These are phyloP conservation scores for Mucor racemosus DNA, from an alignment of 371 early-diverging fungal species.

Conservation along the genomic window DNA sequence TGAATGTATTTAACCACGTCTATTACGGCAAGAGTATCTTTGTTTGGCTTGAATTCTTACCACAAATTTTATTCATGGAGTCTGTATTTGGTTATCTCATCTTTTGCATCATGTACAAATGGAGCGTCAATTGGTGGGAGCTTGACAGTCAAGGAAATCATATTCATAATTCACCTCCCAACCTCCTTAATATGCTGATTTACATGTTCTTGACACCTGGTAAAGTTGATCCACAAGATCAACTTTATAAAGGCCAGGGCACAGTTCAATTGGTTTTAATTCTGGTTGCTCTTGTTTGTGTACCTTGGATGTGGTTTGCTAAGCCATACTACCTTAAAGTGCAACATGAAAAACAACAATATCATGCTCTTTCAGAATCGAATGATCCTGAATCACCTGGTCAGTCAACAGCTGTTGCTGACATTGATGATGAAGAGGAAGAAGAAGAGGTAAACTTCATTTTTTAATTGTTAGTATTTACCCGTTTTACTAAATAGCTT, in stretches of 20 bases:
- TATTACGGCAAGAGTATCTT: slow-evolving; percentile 85
- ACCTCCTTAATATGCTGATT: slow-evolving; percentile 97
- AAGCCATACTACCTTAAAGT: slow-evolving; percentile 90
- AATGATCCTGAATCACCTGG: slow-evolving; percentile 26
- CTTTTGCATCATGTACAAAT: slow-evolving; percentile 43
- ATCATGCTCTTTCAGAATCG: slow-evolving; percentile 57
- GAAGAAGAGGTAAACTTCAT: slow-evolving; percentile 33
- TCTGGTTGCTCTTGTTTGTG: slow-evolving; percentile 85
- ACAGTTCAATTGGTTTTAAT: slow-evolving; percentile 87
- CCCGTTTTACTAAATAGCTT: slow-evolving; percentile 18
- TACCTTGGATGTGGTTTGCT: slow-evolving; percentile 99
- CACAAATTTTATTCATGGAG: slow-evolving; percentile 94
- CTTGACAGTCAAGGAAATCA: slow-evolving; percentile 69
- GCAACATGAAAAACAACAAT: slow-evolving; percentile 84
- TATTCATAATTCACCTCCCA: slow-evolving; percentile 83
- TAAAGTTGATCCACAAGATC: slow-evolving; percentile 71
- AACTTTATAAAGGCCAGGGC: slow-evolving; percentile 88
- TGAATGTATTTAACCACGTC: slow-evolving; percentile 89
- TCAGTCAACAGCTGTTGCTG: slow-evolving; percentile 22
- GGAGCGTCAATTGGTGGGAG: slow-evolving; percentile 89
- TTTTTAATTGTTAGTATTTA: not conserved
- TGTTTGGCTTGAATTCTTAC: slow-evolving; percentile 89
- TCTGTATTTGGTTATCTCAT: slow-evolving; percentile 70
- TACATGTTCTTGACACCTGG: slow-evolving; percentile 99
- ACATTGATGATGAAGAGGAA: slow-evolving; percentile 60